Base-by-base conservation (phyloP, 495 filamentous ascomycete species). In the Podospora sp. region DNA sequence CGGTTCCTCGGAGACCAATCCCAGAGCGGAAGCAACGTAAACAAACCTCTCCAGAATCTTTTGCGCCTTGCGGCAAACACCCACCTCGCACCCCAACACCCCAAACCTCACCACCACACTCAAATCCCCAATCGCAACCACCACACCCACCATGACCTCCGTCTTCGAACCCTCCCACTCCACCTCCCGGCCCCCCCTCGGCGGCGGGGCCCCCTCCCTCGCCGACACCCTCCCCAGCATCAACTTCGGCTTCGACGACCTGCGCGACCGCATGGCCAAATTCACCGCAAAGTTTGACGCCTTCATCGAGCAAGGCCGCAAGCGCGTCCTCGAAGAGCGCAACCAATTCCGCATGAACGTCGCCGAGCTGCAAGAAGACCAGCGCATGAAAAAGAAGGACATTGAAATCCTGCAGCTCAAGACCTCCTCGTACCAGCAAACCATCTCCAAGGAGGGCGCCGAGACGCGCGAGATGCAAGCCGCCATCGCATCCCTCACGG, bases 221-320 rank as follows among this genome's bases (percentile, higher is more conserved):
- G 92, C 92, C 40, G 92, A 95, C 77, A 88, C 88, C 14, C 87
- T 97, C 9, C 95, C 95, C 46, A 92, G 82, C 76, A 91, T 97
- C 78, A 93, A 95, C 79, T 97, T 98, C 77, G 93, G 92, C 65
- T 98, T 98, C 79, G 94, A 98, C 66, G 93, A 97, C 68, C 82
- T 99, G 67, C 94, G 94, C 78, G 92, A 92, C 69, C 89, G 92
- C 79, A 98, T 99, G 94, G 88, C 91, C 27, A 90, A 90, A 60
- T 99, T 99, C 77, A 98, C 92, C 0, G 87, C 87, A 11, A 90
- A 86, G 65, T 99, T 99, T 70, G 95, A 98, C 73, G 89, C 89
- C 7, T 97, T 97, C 73, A 97, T 99, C 70, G 93, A 96, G 68
- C 87, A 90, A 64, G 92, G 93, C 3, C 87, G 93, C 20, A 95